Percentiles rank a stretch among this genome's conserved stretches.
Evolutionary conservation across 1,284 basidiomycete genomes (phyloP).

Genomic region (Mrakiaceae sp.): DNA sequence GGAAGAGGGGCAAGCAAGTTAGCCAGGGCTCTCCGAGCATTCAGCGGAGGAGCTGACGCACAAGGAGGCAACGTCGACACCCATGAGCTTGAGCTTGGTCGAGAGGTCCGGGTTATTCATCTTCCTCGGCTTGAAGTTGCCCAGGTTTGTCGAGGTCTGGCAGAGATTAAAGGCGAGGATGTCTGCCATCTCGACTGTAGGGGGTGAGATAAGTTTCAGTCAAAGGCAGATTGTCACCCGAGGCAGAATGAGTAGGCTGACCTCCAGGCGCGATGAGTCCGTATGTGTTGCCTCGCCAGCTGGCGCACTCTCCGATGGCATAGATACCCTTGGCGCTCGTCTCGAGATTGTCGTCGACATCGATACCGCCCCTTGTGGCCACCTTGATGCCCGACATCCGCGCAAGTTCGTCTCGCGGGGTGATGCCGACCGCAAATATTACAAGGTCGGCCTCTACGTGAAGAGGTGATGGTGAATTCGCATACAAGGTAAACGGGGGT

Average conservation of each 20-base stretch:
- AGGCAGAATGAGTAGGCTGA: constrained; percentile 25
- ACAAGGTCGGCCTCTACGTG: constrained; percentile 43
- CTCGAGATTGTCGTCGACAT: constrained; percentile 47
- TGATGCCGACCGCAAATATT: constrained; percentile 57
- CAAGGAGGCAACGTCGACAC: constrained; percentile 48
- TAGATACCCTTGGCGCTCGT: constrained; percentile 52
- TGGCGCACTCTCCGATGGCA: constrained; percentile 65
- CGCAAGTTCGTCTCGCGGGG: constrained; percentile 57
- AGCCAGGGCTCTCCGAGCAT: neutral
- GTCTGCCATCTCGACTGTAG: constrained; percentile 56
- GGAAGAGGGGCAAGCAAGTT: constrained; percentile 42
- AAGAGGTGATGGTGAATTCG: neutral
- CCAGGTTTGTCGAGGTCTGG: constrained; percentile 38
- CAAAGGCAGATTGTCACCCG: constrained; percentile 6
- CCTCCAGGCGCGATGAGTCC: constrained; percentile 56
- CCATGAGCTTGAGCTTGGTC: constrained; percentile 60
- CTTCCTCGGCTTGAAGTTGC: constrained; percentile 41
- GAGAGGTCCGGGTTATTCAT: constrained; percentile 53
- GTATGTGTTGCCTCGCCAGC: constrained; percentile 54
- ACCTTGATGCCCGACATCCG: constrained; percentile 43
- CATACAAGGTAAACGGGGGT: too few relatives aligned
- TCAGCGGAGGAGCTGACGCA: neutral
- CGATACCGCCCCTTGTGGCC: constrained; percentile 45
- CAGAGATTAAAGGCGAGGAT: constrained; percentile 64
- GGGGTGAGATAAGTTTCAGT: constrained; percentile 16